A percentile compares a stretch with the other conserved stretches of the same genome.
phyloP scores from a whole-genome alignment of 306 rosid species.

The Comarum palustre region DNA sequence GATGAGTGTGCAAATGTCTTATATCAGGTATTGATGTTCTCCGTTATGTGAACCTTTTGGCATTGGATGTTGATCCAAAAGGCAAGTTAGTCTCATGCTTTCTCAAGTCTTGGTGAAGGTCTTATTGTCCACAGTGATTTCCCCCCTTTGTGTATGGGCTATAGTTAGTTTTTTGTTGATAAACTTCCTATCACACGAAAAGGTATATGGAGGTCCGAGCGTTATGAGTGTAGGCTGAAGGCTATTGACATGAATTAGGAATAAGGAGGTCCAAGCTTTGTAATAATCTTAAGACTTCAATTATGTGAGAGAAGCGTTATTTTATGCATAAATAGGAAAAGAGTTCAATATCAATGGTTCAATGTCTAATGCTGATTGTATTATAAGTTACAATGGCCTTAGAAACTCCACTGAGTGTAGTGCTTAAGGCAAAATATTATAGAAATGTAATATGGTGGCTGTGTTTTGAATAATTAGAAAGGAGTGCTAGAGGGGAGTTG shows the following conservation, averaged over 20 bases:
- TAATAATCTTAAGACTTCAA: background rate
- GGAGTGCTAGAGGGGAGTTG: background rate
- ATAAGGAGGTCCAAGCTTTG: background rate
- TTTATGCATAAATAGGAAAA: background rate
- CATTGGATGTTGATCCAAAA: background rate
- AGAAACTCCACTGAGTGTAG: background rate
- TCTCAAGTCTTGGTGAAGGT: conserved; percentile 1
- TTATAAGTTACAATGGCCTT: background rate
- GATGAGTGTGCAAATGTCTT: conserved; percentile 96
- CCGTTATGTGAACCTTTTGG: conserved; percentile 9
- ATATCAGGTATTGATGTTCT: conserved; percentile 63
- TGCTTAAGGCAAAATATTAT: background rate
- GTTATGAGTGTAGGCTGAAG: background rate
- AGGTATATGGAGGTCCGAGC: background rate
- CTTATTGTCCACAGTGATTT: background rate
- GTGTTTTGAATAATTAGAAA: background rate
- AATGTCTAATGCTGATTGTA: background rate
- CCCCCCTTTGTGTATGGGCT: background rate
- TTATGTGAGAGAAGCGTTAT: background rate
- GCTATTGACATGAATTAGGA: background rate
- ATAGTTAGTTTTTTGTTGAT: background rate
- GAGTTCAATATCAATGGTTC: conserved; percentile 4
- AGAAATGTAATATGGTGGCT: background rate
- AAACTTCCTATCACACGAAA: background rate
- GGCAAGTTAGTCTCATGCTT: conserved; percentile 2